Conservation (phyloP, 2,329 filamentous ascomycete genomes). For the Fusarium newnesense region DNA sequence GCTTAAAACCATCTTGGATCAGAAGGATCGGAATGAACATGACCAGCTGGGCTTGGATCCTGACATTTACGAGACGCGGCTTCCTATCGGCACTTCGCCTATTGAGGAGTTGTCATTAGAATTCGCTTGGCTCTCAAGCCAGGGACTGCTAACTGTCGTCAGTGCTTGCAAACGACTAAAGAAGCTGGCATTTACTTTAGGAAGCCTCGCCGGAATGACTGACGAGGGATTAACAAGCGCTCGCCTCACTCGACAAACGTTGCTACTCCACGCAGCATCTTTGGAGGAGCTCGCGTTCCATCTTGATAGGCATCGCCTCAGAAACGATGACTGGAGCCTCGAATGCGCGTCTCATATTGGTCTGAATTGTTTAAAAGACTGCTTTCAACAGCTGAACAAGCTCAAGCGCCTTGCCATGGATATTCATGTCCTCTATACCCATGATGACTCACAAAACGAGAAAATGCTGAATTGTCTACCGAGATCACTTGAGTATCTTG, state of each 20-base stretch:
- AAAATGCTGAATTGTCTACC: not conserved
- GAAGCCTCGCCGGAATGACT: not conserved
- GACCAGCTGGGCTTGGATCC: accelerated
- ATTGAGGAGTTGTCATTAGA: not conserved
- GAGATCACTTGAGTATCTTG: not conserved
- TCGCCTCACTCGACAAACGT: not conserved
- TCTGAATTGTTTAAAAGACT: not conserved
- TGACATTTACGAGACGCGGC: not conserved
- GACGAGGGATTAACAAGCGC: accelerated
- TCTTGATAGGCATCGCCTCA: not conserved
- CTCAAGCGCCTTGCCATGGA: not conserved
- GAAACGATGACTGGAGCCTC: not conserved
- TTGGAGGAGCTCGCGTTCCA: not conserved
- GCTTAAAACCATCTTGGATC: accelerated
- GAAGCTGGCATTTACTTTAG: not conserved
- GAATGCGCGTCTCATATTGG: not conserved
- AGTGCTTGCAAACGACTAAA: not conserved
- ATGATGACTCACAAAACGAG: accelerated
- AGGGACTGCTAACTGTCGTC: not conserved
- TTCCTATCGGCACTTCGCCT: not conserved
- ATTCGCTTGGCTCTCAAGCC: accelerated
- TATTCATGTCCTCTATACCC: not conserved
- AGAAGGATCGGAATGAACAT: not conserved
- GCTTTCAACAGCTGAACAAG: accelerated
- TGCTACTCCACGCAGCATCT: not conserved